phyloP scores from a whole-genome alignment of 2,329 filamentous ascomycete species.

The Penicillium nordicum region DNA sequence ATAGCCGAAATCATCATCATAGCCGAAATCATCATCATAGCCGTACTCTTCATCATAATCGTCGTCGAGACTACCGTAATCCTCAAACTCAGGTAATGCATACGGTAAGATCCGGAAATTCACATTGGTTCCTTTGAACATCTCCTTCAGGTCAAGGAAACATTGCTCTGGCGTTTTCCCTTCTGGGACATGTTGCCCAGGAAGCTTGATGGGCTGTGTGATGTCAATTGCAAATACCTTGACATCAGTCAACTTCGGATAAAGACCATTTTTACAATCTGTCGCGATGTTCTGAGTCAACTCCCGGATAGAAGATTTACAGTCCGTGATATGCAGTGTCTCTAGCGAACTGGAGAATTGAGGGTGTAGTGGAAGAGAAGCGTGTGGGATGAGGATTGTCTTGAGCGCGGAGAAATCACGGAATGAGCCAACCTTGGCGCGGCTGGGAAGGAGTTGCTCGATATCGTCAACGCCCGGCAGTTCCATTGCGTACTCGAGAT shows the following conservation, averaged over 20 bases:
- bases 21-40: not conserved
- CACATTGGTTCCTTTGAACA: slow-evolving; percentile 20
- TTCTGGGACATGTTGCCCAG: slow-evolving; percentile 14
- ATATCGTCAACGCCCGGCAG: not conserved
- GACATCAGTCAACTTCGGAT: slow-evolving; percentile 17
- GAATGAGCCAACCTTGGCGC: slow-evolving; percentile 18
- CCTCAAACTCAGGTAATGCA: not conserved
- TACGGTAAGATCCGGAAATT: slow-evolving; percentile 16
- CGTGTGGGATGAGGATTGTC: slow-evolving; percentile 15
- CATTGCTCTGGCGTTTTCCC: slow-evolving; percentile 18
- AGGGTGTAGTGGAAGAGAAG: slow-evolving; percentile 21
- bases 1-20: not conserved
- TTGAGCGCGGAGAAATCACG: slow-evolving; percentile 21
- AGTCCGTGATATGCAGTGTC: slow-evolving; percentile 19
- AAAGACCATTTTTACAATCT: slow-evolving; percentile 18
- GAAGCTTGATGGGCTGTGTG: slow-evolving; percentile 11
- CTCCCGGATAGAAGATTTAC: slow-evolving; percentile 20
- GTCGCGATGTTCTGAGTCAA: slow-evolving; percentile 18
- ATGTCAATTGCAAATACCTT: slow-evolving; percentile 19
- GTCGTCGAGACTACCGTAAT: not conserved
- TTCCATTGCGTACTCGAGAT: slow-evolving; percentile 10
- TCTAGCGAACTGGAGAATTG: slow-evolving; percentile 17
- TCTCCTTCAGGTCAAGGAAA: slow-evolving; percentile 8
- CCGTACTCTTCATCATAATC: not conserved
- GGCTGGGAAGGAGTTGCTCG: slow-evolving; percentile 2